A percentile compares a stretch with the other conserved stretches of the same genome.
Evolutionary conservation across 192 early-diverging fungal genomes (phyloP).

Genomic region (Cladochytrium replicatum): DNA sequence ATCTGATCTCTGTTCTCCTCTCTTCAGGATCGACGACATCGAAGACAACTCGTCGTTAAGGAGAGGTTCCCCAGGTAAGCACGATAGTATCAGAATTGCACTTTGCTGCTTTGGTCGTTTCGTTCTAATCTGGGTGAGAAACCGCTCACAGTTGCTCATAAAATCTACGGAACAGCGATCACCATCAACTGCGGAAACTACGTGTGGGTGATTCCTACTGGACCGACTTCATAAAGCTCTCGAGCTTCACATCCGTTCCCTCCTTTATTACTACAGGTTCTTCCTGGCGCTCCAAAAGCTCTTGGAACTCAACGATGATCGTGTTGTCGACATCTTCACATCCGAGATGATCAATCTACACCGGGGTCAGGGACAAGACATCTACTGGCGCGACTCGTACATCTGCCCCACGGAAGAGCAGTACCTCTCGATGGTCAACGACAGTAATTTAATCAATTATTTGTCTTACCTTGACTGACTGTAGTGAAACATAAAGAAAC

Average conservation of each 20-base stretch:
- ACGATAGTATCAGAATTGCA: neutral
- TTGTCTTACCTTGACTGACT: neutral
- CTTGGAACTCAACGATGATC: constrained; percentile 50
- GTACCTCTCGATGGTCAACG: constrained; percentile 89
- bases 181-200: constrained; percentile 97
- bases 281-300: constrained; percentile 82
- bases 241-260: no score
- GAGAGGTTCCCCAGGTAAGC: constrained; percentile 60
- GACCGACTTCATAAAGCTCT: no score
- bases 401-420: constrained; percentile 87
- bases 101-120: neutral
- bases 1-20: neutral
- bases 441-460: constrained; percentile 55
- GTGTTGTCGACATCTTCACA: constrained; percentile 75
- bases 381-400: constrained; percentile 87
- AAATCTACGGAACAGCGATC: constrained; percentile 84
- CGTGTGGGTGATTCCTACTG: constrained; percentile 52
- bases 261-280: constrained; percentile 27
- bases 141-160: constrained; percentile 68
- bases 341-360: constrained; percentile 88
- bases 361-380: constrained; percentile 94
- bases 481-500: constrained; percentile 57
- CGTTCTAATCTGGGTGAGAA: no score
- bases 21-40: constrained; percentile 82
- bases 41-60: constrained; percentile 86